Base-by-base conservation (phyloP, 2,329 filamentous ascomycete species). In the Blumeriella jaapii region DNA sequence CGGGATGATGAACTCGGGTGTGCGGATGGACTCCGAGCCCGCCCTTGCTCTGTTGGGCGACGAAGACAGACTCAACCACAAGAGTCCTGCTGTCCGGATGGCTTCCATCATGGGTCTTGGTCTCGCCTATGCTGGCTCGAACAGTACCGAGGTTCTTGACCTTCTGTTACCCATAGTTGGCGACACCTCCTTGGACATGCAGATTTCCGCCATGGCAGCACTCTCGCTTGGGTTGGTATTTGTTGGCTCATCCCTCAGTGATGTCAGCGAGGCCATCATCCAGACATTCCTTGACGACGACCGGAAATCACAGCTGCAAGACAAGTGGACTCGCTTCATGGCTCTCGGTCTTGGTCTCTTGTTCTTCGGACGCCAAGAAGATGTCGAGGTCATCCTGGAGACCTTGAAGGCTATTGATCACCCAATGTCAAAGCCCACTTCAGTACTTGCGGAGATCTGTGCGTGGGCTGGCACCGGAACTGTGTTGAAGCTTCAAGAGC, bases 261-360 rank as follows among this genome's bases (percentile, higher is more conserved):
- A 94, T 49, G 81, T 96, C 41, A 91, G 82, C 46, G 84, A 93
- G 61, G 81, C 87, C 7, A 91, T 98, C 49, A 79, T 96, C 35
- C 84, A 82, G 37, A 93, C 89, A 1, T 68, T 98, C 49, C 74
- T 98, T 60, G 91, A 98, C 48, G 89, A 96, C 39, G 89, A 96
- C 41, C 77, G 87, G 38, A 81, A 82, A 61, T 79, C 74, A 53
- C 87, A 94, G 58, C 67, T 98, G 41, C 95, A 93, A 49, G 85
- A 96, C 62, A 98, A 96, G 63, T 98, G 91, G 91, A 91, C 87
- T 19, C 78, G 91, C 12, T 98, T 98, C 64, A 81, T 98, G 65
- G 87, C 84, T 13, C 78, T 98, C 26, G 91, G 91, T 46, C 71
- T 98, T 44, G 91, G 89, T 2, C 71, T 98, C 16, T 69, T 98